Base-by-base conservation (phyloP, 805 yeast genomes). In the Metschnikowia vanudenii region DNA sequence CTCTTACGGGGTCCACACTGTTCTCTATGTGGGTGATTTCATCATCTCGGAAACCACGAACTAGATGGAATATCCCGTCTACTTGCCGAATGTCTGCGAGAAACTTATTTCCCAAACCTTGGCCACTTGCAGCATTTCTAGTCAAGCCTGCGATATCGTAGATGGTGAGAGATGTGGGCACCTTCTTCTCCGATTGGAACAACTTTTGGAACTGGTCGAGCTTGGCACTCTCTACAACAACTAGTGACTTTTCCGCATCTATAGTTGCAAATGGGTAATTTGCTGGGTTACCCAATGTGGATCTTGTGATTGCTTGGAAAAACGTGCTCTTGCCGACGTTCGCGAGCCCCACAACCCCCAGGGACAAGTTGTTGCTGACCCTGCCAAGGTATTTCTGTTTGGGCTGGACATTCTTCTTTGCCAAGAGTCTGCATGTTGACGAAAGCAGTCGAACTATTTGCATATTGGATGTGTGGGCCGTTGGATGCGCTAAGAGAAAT, bases 91-190 rank as follows among this genome's bases (percentile, higher is more conserved):
- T 94, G 69, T 94, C 91, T 58, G 96, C 85, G 74, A 94, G 81
- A 80, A 94, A 94, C 53, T 96, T 96, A 69, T 94, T 94, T 64
- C 99, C 99, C 56, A 94, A 81, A 67, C 99, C 99, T 73, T 90
- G 97, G 69, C 98, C 98, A 45, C 87, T 85, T 50, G 89, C 82
- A 32, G 98, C 97, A 73, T 97, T 97, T 73, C 88, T 88, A 55
- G 98, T 92, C 66, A 94, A 78, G 69, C 99, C 99, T 50, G 99
- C 99, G 71, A 94, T 94, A 74, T 94, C 99, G 63, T 88, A 90
- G 49, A 94, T 82, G 48, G 97, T 92, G 69, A 92, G 82, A 64
- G 78, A 84, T 14, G 98, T 97, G 50, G 97, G 97, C 50, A 92
- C 90, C 64, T 82, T 82, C 58, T 86, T 79, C 61, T 88, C 86